Evolutionary conservation across 2,329 filamentous ascomycete genomes (phyloP).

Genomic region (Exserohilum turcica): DNA sequence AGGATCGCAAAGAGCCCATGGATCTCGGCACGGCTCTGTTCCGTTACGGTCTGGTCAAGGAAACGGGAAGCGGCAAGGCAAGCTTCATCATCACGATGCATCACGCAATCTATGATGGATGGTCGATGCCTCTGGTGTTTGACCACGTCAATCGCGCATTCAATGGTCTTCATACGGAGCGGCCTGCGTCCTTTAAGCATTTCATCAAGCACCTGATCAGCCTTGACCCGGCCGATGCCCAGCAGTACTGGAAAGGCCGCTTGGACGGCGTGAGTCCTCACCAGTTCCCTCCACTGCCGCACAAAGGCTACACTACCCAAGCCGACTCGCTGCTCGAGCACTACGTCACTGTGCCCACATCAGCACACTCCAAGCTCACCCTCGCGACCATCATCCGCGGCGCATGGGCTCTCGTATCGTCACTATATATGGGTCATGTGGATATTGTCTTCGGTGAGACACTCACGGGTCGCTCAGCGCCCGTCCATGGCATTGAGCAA

Average conservation of each 20-base stretch:
- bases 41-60: constrained; percentile 45
- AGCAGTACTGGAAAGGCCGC: constrained; percentile 56
- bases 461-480: constrained; percentile 60
- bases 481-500: constrained; percentile 54
- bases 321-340: constrained; percentile 59
- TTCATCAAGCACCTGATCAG: constrained; percentile 57
- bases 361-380: constrained; percentile 50
- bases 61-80: constrained; percentile 25
- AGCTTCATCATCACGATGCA: constrained; percentile 59
- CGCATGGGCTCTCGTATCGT: constrained; percentile 65
- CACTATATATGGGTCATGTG: constrained; percentile 59
- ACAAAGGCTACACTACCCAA: constrained; percentile 52
- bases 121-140: constrained; percentile 47
- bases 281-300: constrained; percentile 58
- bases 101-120: constrained; percentile 60
- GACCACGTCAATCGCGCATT: constrained; percentile 43
- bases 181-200: constrained; percentile 50
- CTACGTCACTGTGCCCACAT: constrained; percentile 49
- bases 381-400: constrained; percentile 60
- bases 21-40: constrained; percentile 49
- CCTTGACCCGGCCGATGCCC: constrained; percentile 48
- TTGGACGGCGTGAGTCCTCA: constrained; percentile 53
- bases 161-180: constrained; percentile 29
- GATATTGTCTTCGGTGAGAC: constrained; percentile 65
- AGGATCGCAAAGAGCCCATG: constrained; percentile 44